Evolutionary conservation across 2,329 filamentous ascomycete species (phyloP).

Genomic region (Neoscytalidium dimidiatum): DNA sequence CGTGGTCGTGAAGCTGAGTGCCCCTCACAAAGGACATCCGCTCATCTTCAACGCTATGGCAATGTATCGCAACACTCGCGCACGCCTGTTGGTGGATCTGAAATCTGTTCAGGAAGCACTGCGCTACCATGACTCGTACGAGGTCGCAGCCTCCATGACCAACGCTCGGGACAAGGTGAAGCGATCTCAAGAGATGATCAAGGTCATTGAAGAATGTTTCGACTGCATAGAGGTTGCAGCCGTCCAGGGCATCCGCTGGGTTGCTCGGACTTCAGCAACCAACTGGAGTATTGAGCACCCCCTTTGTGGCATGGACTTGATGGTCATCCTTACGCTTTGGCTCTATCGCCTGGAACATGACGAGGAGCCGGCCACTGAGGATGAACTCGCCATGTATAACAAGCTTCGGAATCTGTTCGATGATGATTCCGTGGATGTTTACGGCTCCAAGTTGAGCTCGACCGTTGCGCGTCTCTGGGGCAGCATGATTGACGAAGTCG

Average conservation of each 20-base stretch:
- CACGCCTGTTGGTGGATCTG: slow-evolving; percentile 89
- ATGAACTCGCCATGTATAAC: slow-evolving; percentile 87
- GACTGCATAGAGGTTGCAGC: slow-evolving; percentile 97
- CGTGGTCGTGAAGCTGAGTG: slow-evolving; percentile 84
- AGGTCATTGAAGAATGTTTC: slow-evolving; percentile 96
- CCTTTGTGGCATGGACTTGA: slow-evolving; percentile 91
- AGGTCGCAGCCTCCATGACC: slow-evolving; percentile 96
- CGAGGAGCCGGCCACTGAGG: slow-evolving; percentile 83
- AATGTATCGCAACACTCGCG: slow-evolving; percentile 90
- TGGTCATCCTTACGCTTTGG: slow-evolving; percentile 97
- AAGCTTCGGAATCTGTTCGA: slow-evolving; percentile 89
- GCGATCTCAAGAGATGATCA: slow-evolving; percentile 95
- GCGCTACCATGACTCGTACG: slow-evolving; percentile 94
- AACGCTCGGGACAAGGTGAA: slow-evolving; percentile 91
- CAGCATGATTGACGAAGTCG: slow-evolving; percentile 96
- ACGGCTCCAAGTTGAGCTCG: slow-evolving; percentile 85
- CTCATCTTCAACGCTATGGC: slow-evolving; percentile 98
- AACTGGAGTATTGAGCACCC: slow-evolving; percentile 99
- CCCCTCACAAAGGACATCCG: slow-evolving; percentile 93
- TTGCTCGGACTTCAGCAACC: slow-evolving; percentile 93
- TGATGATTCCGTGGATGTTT: slow-evolving; percentile 82
- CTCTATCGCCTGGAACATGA: slow-evolving; percentile 99
- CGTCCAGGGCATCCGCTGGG: slow-evolving; percentile 92
- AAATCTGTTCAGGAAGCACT: slow-evolving; percentile 96
- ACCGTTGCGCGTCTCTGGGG: slow-evolving; percentile 95